Evolutionary conservation across 441 rosid species (phyloP).

Genomic region (Croton laevigatus): DNA sequence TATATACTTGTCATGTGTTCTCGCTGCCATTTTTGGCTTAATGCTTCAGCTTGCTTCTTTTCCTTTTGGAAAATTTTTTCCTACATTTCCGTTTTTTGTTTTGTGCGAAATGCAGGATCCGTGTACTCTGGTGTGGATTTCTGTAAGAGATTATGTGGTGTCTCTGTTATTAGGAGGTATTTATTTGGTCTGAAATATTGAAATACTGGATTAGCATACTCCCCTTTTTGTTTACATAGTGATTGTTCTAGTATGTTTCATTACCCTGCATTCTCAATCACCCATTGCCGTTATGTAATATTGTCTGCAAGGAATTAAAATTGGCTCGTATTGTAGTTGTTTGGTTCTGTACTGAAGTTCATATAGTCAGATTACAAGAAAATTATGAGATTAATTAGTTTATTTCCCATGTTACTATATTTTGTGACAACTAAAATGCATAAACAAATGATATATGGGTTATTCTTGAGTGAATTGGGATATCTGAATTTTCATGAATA

Average conservation of each 20-base stretch:
- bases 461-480: neutral
- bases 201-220: neutral
- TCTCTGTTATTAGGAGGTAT: conserved; percentile 93
- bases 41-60: neutral
- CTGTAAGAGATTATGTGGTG: conserved; percentile 96
- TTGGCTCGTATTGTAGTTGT: neutral
- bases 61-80: neutral
- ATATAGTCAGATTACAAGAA: neutral
- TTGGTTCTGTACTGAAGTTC: neutral
- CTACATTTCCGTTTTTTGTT: conserved; percentile 11
- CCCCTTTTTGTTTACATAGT: neutral
- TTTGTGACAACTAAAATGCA: neutral
- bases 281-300: neutral
- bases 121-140: conserved; percentile 96
- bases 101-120: conserved; percentile 51
- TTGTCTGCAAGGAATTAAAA: neutral
- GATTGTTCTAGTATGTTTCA: neutral
- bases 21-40: conserved; percentile 1
- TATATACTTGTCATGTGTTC: neutral
- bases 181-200: conserved; percentile 20
- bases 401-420: neutral
- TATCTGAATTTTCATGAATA: neutral
- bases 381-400: conserved; percentile 1
- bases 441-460: neutral
- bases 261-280: neutral